Conservation (phyloP, 371 early-diverging fungal genomes). For the Mucor piriformis region DNA sequence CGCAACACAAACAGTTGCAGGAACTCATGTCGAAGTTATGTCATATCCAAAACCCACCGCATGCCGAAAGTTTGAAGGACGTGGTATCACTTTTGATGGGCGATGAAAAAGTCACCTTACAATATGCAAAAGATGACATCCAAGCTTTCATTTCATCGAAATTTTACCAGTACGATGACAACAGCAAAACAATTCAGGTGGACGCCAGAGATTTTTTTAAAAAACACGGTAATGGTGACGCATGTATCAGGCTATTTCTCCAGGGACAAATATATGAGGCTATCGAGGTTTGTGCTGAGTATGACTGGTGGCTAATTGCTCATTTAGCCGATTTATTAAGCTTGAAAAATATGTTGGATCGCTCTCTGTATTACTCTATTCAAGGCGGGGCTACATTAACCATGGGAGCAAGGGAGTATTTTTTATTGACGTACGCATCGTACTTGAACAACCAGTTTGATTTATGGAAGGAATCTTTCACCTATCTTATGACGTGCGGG, state of each 20-base stretch:
- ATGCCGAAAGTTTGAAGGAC: not conserved
- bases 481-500: conserved; percentile 17
- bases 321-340: conserved; percentile 17
- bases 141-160: conserved; percentile 7
- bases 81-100: conserved; percentile 10
- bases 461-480: conserved; percentile 5
- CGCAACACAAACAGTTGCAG: not conserved
- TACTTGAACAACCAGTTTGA: conserved; percentile 5
- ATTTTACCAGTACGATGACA: not conserved
- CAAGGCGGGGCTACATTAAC: not conserved
- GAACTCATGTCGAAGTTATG: not conserved
- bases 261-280: conserved; percentile 3
- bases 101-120: not conserved
- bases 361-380: not conserved
- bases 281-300: not conserved
- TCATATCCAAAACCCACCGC: not conserved
- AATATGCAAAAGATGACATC: conserved; percentile 6
- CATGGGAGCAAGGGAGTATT: conserved; percentile 2
- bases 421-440: conserved; percentile 12
- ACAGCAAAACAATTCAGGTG: not conserved
- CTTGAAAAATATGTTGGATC: conserved; percentile 2
- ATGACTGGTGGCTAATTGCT: conserved; percentile 23
- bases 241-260: not conserved
- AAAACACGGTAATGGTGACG: not conserved
- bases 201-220: not conserved